Conservation (phyloP, 331 rosid species). For the Erythrophleum ivorense region DNA sequence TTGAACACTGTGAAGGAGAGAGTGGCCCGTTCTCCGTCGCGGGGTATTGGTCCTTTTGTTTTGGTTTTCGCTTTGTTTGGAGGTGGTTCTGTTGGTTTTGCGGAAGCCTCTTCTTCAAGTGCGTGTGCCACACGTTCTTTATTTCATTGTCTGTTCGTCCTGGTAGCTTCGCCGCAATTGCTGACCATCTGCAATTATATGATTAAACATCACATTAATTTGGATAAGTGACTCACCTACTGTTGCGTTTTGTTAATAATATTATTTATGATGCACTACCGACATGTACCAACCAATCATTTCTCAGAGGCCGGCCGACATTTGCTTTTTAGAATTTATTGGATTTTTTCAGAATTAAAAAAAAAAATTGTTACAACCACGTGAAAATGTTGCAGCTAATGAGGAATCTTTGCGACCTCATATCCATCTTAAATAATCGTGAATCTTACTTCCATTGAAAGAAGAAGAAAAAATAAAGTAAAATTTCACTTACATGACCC, state of each 20-base stretch:
- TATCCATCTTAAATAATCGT: background rate
- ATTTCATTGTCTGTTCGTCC: conserved; percentile 91
- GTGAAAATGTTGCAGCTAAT: conserved; percentile 34
- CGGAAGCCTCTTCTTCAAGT: conserved; percentile 73
- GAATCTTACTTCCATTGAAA: conserved; percentile 26
- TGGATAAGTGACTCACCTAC: no score
- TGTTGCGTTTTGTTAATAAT: background rate
- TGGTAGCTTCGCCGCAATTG: conserved; percentile 76
- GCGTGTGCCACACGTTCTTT: conserved; percentile 93
- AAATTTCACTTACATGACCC: no score
- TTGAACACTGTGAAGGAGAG: conserved; percentile 59
- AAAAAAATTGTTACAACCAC: background rate
- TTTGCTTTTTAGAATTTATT: background rate
- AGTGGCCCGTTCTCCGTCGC: conserved; percentile 29
- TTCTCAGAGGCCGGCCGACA: background rate
- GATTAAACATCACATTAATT: background rate
- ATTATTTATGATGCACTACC: background rate
- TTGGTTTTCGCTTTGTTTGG: conserved; percentile 34
- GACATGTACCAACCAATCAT: background rate
- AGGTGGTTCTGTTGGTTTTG: conserved; percentile 28
- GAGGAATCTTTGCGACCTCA: conserved; percentile 47
- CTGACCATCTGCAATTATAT: conserved; percentile 70
- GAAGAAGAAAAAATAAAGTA: background rate
- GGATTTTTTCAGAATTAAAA: background rate
- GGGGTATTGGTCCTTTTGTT: conserved; percentile 19